Base-by-base conservation (phyloP, 2,329 filamentous ascomycete genomes). In the Fusarium ramigenum region DNA sequence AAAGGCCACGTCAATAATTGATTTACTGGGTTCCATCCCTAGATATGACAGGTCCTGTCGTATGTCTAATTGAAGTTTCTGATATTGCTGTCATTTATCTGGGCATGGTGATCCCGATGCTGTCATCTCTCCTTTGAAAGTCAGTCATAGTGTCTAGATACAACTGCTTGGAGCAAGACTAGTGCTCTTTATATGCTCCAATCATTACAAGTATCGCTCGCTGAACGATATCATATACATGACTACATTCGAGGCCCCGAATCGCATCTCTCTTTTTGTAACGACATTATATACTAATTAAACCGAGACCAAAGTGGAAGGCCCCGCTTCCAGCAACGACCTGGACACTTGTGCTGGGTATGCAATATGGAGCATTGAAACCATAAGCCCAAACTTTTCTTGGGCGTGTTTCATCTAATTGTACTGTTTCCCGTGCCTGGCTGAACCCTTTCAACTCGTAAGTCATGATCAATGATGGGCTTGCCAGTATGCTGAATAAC, bases 1-100 rank as follows among this genome's bases (percentile, higher is more conserved):
- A 62, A 66, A 76, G 74, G 57, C 76, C 70, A 64, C 63, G 68
- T 76, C 70, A 75, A 78, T 78, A 77, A 78, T 78, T 78, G 66
- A 78, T 77, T 77, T 75, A 66, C 69, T 66, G 66, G 44, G 60
- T 67, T 68, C 32, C 39, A 52, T 43, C 59, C 56, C 71, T 60
- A 40, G 46, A 34, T 25, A 69, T 69, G 39, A 46, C 36, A 52
- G 40, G 36, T 52, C 30, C 30, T 50, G 23, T 70, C 16, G 7
- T 59, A 40, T 53, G 11, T 47, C 52, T 54, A 43, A 25, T 40
- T 32, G 30, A n/a, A 53, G n/a, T 42, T 39, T n/a, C 21, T 39
- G 42, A 43, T 14, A 23, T 28, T 44, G 36, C 28, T 34, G 34
- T 37, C 16, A n/a, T 25, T 19, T 7, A 25, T 52, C 28, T 39